These are phyloP conservation scores for Coriaria nepalensis DNA, from an alignment of 306 rosid species.

Conservation along the genomic window DNA sequence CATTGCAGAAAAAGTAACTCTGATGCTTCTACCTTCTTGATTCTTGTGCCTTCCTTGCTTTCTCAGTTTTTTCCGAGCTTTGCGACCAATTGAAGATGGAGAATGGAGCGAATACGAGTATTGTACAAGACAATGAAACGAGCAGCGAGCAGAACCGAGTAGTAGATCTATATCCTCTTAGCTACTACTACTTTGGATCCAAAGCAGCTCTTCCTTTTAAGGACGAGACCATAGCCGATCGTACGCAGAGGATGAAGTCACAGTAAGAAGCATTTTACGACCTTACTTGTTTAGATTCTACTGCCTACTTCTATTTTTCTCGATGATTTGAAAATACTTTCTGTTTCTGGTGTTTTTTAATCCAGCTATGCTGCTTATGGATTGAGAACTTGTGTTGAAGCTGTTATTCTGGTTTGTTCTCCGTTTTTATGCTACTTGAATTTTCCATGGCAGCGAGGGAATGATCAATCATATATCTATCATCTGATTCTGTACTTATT, in stretches of 20 bases:
- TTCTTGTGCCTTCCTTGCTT: neutral
- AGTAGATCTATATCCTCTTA: constrained; percentile 53
- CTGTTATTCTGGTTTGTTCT: constrained; percentile 58
- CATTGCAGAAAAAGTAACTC: too few species aligned
- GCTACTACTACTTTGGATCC: constrained; percentile 63
- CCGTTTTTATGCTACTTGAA: neutral
- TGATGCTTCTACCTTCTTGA: neutral
- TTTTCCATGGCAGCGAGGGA: too few species aligned
- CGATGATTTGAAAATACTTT: neutral
- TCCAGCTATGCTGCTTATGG: constrained; percentile 62
- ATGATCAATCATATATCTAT: too few species aligned
- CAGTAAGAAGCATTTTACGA: constrained; percentile 26
- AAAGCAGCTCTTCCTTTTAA: constrained; percentile 39
- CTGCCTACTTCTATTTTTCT: neutral
- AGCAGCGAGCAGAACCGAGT: constrained; percentile 11
- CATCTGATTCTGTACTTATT: too few species aligned
- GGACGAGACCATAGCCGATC: constrained; percentile 36
- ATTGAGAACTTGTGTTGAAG: constrained; percentile 61
- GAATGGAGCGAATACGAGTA: constrained; percentile 15
- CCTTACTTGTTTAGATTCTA: neutral
- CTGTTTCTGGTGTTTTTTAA: neutral
- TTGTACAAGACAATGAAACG: neutral
- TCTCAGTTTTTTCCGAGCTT: neutral
- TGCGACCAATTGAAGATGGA: constrained; percentile 24
- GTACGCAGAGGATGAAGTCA: constrained; percentile 38